phyloP scores from a whole-genome alignment of 2,329 filamentous ascomycete species.

The Fusarium albidum region DNA sequence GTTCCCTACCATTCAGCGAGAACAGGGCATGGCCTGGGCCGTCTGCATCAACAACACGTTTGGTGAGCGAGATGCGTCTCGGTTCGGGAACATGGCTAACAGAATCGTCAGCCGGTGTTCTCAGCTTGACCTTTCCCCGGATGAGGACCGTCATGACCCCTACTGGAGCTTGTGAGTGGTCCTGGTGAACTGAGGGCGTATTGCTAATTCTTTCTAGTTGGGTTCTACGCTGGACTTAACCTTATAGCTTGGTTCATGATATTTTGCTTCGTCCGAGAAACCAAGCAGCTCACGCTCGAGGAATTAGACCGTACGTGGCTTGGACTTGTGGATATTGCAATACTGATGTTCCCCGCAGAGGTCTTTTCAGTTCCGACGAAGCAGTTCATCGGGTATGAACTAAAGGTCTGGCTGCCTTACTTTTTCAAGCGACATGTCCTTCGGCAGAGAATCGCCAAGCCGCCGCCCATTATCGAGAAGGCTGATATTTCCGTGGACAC shows the following conservation, averaged over 20 bases:
- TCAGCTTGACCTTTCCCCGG: constrained; percentile 44
- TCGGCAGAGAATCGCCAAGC: constrained; percentile 43
- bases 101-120: constrained; percentile 32
- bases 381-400: constrained; percentile 44
- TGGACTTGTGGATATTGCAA: not conserved
- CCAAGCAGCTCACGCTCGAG: constrained; percentile 55
- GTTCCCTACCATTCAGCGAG: constrained; percentile 49
- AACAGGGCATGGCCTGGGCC: constrained; percentile 50
- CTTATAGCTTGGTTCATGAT: constrained; percentile 54
- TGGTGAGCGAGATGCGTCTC: constrained; percentile 15
- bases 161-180: constrained; percentile 42
- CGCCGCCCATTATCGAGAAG: constrained; percentile 42
- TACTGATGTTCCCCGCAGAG: constrained; percentile 8
- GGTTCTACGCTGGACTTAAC: constrained; percentile 56
- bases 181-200: too few species aligned
- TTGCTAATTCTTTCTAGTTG: constrained; percentile 37
- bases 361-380: constrained; percentile 29
- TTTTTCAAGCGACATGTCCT: constrained; percentile 50
- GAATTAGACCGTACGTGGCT: constrained; percentile 44
- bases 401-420: constrained; percentile 46
- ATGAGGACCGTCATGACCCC: constrained; percentile 44
- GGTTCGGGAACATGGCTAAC: constrained; percentile 18
- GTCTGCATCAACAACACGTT: constrained; percentile 48
- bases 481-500: too few species aligned
- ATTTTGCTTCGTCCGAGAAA: constrained; percentile 56